Evolutionary conservation across 129 eudicot genomes (phyloP).

Genomic region (Heracleum sosnowskyi): DNA sequence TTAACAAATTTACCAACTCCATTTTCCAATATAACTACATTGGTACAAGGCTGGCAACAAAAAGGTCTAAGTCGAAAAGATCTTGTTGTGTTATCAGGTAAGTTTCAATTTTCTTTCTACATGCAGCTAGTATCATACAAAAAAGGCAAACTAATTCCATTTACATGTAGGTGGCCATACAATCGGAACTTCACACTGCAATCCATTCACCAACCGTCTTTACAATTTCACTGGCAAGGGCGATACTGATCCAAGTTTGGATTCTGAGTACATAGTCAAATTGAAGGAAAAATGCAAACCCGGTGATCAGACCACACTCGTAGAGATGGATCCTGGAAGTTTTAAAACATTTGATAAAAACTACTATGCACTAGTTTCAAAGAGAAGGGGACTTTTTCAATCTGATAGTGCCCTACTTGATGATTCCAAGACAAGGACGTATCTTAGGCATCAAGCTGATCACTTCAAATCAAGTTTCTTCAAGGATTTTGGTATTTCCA

Average conservation of each 20-base stretch:
- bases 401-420: constrained; percentile 53
- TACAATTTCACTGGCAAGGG: constrained; percentile 72
- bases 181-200: constrained; percentile 52
- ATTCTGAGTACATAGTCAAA: constrained; percentile 36
- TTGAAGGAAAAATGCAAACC: constrained; percentile 41
- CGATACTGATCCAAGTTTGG: constrained; percentile 59
- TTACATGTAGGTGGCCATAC: constrained; percentile 50
- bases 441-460: constrained; percentile 7
- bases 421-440: constrained; percentile 32
- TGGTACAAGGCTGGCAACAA: no score
- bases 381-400: constrained; percentile 45
- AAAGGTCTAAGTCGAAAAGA: constrained; percentile 48
- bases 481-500: background rate
- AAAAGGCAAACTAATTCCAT: background rate
- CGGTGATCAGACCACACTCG: constrained; percentile 34
- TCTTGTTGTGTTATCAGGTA: constrained; percentile 64
- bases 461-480: background rate
- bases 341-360: constrained; percentile 37
- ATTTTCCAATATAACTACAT: constrained; percentile 23
- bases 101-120: background rate
- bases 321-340: constrained; percentile 61
- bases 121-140: background rate
- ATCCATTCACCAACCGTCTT: constrained; percentile 31
- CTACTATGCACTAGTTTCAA: constrained; percentile 29
- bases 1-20: constrained; percentile 36